A percentile compares a stretch with the other conserved stretches of the same genome.
Conservation (phyloP, 2,329 filamentous ascomycete genomes). For the Escovopsis weberi region DNA sequence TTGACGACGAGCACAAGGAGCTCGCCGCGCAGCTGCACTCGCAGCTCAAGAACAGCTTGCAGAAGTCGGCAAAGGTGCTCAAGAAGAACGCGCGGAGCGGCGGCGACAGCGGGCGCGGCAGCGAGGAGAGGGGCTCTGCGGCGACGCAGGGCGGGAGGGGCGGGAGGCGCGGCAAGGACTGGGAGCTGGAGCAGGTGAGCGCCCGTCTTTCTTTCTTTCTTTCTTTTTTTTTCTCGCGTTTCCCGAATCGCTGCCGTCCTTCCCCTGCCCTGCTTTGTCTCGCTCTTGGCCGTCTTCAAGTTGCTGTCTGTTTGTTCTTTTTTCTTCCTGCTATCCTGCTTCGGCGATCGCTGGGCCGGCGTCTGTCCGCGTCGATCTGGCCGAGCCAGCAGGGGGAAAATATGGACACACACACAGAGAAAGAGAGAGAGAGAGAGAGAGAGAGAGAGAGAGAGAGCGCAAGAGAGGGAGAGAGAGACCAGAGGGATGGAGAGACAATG, state of each 20-base stretch:
- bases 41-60: slow-evolving; percentile 48
- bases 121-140: slow-evolving; percentile 58
- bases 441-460: no score
- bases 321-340: neutral
- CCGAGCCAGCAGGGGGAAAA: no score
- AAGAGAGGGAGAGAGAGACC: no score
- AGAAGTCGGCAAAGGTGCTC: slow-evolving; percentile 36
- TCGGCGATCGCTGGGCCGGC: no score
- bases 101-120: slow-evolving; percentile 46
- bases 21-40: slow-evolving; percentile 61
- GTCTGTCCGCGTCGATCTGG: no score
- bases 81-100: slow-evolving; percentile 31
- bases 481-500: no score
- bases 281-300: neutral
- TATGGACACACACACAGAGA: no score
- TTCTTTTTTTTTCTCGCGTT: no score
- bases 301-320: neutral
- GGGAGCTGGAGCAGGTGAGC: slow-evolving; percentile 67
- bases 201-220: neutral
- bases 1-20: slow-evolving; percentile 88
- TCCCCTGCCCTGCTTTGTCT: no score
- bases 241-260: no score
- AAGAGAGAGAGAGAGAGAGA: no score
- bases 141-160: slow-evolving; percentile 49
- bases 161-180: slow-evolving; percentile 62